Percentiles rank a stretch among this genome's conserved stretches.
These are phyloP conservation scores for Cladosporium sp. DNA, from an alignment of 2,329 filamentous ascomycete species.

Conservation along the genomic window DNA sequence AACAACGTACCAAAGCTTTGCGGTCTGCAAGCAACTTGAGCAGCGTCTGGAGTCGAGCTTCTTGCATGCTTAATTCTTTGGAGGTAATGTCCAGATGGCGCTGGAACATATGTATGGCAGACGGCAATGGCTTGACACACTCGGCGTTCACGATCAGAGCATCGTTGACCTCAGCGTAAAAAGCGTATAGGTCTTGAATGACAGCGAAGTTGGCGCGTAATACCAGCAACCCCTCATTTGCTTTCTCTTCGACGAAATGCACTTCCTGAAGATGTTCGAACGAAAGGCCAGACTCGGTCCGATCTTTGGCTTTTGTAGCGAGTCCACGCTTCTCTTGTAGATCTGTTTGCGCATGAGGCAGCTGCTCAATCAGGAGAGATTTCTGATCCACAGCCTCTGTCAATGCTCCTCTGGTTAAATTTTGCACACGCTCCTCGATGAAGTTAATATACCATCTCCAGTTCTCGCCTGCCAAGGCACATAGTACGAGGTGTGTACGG, in stretches of 20 bases:
- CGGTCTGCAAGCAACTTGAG: constrained; percentile 20
- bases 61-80: constrained; percentile 20
- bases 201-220: constrained; percentile 40
- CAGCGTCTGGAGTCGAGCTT: constrained; percentile 9
- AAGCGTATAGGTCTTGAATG: constrained; percentile 25
- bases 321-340: too few relatives aligned
- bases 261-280: constrained; percentile 38
- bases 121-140: background rate
- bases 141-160: background rate
- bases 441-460: constrained; percentile 48
- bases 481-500: constrained; percentile 39
- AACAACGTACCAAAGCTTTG: constrained; percentile 17
- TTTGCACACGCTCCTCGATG: constrained; percentile 39
- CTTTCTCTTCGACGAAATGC: constrained; percentile 42
- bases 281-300: too few relatives aligned
- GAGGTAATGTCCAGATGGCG: background rate
- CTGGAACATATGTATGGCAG: background rate
- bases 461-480: constrained; percentile 44
- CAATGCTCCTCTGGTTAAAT: constrained; percentile 24
- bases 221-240: constrained; percentile 39
- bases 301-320: too few relatives aligned
- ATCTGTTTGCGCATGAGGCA: too few relatives aligned
- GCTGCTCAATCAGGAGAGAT: too few relatives aligned
- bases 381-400: too few relatives aligned
- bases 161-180: background rate